These are phyloP conservation scores for Gynochthodes officinalis DNA, from an alignment of 257 asterid species.

Conservation along the genomic window DNA sequence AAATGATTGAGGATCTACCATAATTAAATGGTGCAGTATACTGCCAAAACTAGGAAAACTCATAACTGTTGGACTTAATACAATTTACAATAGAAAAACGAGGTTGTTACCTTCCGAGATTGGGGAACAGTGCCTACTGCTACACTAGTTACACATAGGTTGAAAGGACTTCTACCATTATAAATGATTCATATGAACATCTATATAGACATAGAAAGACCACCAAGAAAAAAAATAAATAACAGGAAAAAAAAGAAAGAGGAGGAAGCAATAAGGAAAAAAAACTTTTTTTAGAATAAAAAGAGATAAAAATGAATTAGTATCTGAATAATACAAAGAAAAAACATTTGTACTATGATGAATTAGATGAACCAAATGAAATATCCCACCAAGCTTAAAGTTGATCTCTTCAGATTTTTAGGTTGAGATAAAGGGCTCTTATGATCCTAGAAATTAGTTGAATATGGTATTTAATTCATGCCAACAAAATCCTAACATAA, in stretches of 20 bases:
- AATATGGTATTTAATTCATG: background rate
- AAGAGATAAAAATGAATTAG: background rate
- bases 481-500: background rate
- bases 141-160: slow-evolving; percentile 45
- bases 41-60: slow-evolving; percentile 2
- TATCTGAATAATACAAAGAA: background rate
- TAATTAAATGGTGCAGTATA: background rate
- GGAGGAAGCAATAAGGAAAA: background rate
- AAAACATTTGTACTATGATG: background rate
- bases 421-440: too few relatives aligned
- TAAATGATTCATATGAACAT: slow-evolving; percentile 21
- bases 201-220: too few relatives aligned
- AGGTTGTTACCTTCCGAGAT: slow-evolving; percentile 45
- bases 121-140: slow-evolving; percentile 43
- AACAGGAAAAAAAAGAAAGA: background rate
- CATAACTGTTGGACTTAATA: background rate
- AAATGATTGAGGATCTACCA: background rate
- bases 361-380: background rate
- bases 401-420: background rate
- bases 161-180: slow-evolving; percentile 43
- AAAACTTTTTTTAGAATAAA: background rate
- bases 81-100: background rate
- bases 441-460: background rate
- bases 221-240: background rate
- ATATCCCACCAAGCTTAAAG: background rate